Conservation (phyloP, 2,329 filamentous ascomycete species). For the Trichoderma cornu-damae region DNA sequence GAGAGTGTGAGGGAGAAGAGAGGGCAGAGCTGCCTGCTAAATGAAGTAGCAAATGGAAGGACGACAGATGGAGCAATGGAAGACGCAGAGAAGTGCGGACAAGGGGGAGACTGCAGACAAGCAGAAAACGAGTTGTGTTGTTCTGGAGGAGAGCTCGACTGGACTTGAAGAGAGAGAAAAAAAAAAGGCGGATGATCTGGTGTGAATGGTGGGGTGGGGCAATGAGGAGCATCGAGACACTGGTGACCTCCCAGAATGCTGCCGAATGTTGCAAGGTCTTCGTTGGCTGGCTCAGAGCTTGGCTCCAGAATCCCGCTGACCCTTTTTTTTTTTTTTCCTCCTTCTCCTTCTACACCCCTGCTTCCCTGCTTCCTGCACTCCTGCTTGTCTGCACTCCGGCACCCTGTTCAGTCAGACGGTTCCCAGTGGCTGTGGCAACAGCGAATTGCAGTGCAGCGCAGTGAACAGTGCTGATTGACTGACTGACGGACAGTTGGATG, state of each 20-base stretch:
- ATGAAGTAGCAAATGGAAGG: constrained; percentile 13
- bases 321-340: neutral
- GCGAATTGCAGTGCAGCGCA: constrained; percentile 5
- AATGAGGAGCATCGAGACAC: constrained; percentile 14
- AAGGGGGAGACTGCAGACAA: constrained; percentile 11
- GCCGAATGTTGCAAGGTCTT: constrained; percentile 12
- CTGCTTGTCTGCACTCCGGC: constrained; percentile 8
- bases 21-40: constrained; percentile 7
- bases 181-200: constrained; percentile 17
- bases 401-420: constrained; percentile 14
- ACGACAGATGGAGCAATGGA: constrained; percentile 9
- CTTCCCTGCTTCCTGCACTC: constrained; percentile 12
- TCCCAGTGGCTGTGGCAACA: constrained; percentile 12
- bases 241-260: constrained; percentile 17
- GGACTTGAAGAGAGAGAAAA: constrained; percentile 8
- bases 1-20: neutral
- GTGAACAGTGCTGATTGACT: constrained; percentile 10
- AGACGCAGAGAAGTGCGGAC: constrained; percentile 6
- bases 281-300: constrained; percentile 15
- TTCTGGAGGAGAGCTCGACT: constrained; percentile 6
- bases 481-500: neutral
- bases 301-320: constrained; percentile 9
- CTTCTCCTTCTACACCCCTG: constrained; percentile 4
- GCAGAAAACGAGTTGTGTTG: neutral
- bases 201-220: constrained; percentile 18